phyloP scores from a whole-genome alignment of 192 early-diverging fungal genomes.

The Jimgerdemannia lactiflua region DNA sequence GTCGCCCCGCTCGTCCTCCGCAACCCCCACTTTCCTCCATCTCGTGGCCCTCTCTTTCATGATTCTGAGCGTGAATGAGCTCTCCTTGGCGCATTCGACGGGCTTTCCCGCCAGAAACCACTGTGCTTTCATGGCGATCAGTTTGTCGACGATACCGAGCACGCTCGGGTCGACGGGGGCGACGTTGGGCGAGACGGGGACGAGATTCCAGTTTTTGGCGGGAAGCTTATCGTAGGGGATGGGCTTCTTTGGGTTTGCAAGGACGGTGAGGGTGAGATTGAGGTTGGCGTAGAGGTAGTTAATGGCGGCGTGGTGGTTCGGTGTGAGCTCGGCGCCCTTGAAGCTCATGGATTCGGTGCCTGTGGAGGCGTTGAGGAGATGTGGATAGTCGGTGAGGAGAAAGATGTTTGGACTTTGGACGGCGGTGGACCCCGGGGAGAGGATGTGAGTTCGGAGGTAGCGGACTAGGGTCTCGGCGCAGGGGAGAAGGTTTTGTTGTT shows the following conservation, averaged over 20 bases:
- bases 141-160: slow-evolving; percentile 32
- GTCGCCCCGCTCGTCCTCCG: too few species aligned
- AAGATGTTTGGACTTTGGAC: slow-evolving; percentile 18
- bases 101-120: slow-evolving; percentile 27
- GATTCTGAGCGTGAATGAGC: slow-evolving; percentile 20
- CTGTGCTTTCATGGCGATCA: slow-evolving; percentile 25
- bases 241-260: neutral
- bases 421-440: neutral
- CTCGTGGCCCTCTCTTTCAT: too few species aligned
- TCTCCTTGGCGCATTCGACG: slow-evolving; percentile 22
- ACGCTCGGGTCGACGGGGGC: slow-evolving; percentile 15
- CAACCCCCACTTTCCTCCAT: too few species aligned
- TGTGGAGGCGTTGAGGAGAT: slow-evolving; percentile 19
- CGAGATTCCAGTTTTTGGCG: slow-evolving; percentile 20
- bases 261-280: slow-evolving; percentile 23
- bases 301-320: slow-evolving; percentile 31
- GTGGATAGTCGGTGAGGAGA: slow-evolving; percentile 38
- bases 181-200: slow-evolving; percentile 4
- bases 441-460: neutral
- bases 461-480: slow-evolving; percentile 26
- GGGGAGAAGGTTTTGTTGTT: slow-evolving; percentile 11
- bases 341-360: slow-evolving; percentile 34
- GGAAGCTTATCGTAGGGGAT: slow-evolving; percentile 21
- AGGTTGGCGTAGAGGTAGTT: slow-evolving; percentile 19
- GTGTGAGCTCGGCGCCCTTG: slow-evolving; percentile 9